Evolutionary conservation across 805 yeast species (phyloP).

Genomic region (Scheffersomyces coipomensis): DNA sequence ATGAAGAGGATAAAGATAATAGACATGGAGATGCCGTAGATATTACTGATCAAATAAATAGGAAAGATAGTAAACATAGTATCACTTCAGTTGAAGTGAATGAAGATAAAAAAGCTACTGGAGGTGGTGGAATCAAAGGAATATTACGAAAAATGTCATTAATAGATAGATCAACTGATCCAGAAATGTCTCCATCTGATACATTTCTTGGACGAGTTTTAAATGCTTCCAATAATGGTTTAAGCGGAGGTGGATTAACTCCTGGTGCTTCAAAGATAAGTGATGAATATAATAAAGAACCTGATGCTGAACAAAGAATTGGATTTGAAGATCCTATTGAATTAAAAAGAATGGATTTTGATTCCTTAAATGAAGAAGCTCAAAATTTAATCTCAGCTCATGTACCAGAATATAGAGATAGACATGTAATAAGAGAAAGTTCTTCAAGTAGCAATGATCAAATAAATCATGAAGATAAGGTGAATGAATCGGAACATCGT

Average conservation of each 20-base stretch:
- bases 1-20: conserved; percentile 10
- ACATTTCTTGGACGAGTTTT: conserved; percentile 39
- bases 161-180: conserved; percentile 23
- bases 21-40: conserved; percentile 9
- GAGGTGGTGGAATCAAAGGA: conserved; percentile 18
- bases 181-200: conserved; percentile 26
- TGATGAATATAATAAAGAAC: conserved; percentile 20
- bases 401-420: conserved; percentile 25
- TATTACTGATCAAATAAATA: neutral
- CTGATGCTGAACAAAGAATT: conserved; percentile 37
- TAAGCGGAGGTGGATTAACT: conserved; percentile 41
- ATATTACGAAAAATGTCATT: conserved; percentile 36
- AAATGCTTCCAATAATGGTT: conserved; percentile 18
- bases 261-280: conserved; percentile 34
- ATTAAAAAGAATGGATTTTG: conserved; percentile 41
- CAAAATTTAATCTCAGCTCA: conserved; percentile 52
- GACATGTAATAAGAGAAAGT: neutral
- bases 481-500: neutral
- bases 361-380: conserved; percentile 50
- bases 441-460: neutral
- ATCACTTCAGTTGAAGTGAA: neutral
- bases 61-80: neutral
- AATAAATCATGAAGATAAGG: too few relatives aligned
- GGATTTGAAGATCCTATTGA: conserved; percentile 40
- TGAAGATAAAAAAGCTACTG: conserved; percentile 4